Base-by-base conservation (phyloP, 2,329 filamentous ascomycete species). In the Cladophialophora exuberans region DNA sequence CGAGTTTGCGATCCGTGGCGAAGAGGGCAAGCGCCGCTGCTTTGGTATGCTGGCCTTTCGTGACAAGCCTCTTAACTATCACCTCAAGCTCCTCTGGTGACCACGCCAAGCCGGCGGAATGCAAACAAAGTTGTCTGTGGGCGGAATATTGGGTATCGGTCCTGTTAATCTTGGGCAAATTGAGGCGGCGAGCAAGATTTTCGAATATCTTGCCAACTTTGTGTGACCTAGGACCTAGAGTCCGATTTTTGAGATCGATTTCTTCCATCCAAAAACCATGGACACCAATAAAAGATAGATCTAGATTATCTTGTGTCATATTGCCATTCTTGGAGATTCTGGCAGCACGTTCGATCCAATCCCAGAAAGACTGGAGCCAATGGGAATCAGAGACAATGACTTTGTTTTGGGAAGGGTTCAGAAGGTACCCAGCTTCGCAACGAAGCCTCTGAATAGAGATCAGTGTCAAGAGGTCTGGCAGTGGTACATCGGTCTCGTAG, bases 21-120 rank as follows among this genome's bases (percentile, higher is more conserved):
- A 86, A 82, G 3, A 85, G 74, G 2, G 84, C 83, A 36, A 85
- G 69, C 1, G 83, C 82, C 46, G 85, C 82, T 13, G 83, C 83
- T 70, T 85, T 84, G 45, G 84, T 84, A 59, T 83, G 76, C 39
- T 83, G 73, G 13, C 78, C 78, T 43, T 79, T 70, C 4, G 77
- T 69, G 9, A 83, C 76, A 9, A 86, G 71, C 2, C 74, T 69
- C 54, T 79, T 70, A 66, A 85, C 69, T 62, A 73, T 57, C 64
- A 74, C 64, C 72, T 81, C 61, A 70, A 81, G 58, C 67, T 79
- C 69, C 20, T 78, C 71, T 30, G 75, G 70, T 1, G 80, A 77
- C 59, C 83, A 79, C 11, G 79, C 76, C 69, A 83, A 81, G 9
- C 82, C 83, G 54, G 82, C 85, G 15, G 84, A 73, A 54, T 79